Evolutionary conservation across 257 asterid genomes (phyloP).

Genomic region (Gentiana dahurica): DNA sequence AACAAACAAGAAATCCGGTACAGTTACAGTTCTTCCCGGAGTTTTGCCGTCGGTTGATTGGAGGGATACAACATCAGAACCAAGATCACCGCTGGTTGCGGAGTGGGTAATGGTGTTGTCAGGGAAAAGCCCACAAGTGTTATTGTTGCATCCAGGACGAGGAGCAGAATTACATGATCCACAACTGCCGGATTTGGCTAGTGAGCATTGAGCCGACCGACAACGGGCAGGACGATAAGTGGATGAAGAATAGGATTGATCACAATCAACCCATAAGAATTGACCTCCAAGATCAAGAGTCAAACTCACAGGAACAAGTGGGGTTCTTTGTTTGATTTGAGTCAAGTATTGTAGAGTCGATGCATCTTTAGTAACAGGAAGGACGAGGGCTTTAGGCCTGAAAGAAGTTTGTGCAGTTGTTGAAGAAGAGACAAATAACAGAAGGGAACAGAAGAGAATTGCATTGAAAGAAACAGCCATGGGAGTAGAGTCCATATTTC

Average conservation of each 20-base stretch:
- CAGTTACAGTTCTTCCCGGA: conserved; percentile 7
- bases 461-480: not conserved
- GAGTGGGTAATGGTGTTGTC: not conserved
- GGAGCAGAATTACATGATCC: not conserved
- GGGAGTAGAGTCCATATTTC: not conserved
- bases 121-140: conserved; percentile 1
- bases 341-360: conserved; percentile 14
- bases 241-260: conserved; percentile 14
- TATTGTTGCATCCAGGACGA: conserved; percentile 4
- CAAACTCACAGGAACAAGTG: conserved; percentile 19
- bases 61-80: not conserved
- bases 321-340: conserved; percentile 21
- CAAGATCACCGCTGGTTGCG: not conserved
- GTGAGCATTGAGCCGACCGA: conserved; percentile 10
- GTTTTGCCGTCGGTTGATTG: not conserved
- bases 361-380: conserved; percentile 21
- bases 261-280: conserved; percentile 25
- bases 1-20: conserved; percentile 16
- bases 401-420: conserved; percentile 5
- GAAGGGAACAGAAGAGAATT: not conserved
- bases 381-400: conserved; percentile 14
- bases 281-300: conserved; percentile 28
- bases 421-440: conserved; percentile 5
- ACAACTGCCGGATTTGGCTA: conserved; percentile 20
- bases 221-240: conserved; percentile 11